phyloP scores from a whole-genome alignment of 805 yeast genomes.

The Naumovozyma castellii region DNA sequence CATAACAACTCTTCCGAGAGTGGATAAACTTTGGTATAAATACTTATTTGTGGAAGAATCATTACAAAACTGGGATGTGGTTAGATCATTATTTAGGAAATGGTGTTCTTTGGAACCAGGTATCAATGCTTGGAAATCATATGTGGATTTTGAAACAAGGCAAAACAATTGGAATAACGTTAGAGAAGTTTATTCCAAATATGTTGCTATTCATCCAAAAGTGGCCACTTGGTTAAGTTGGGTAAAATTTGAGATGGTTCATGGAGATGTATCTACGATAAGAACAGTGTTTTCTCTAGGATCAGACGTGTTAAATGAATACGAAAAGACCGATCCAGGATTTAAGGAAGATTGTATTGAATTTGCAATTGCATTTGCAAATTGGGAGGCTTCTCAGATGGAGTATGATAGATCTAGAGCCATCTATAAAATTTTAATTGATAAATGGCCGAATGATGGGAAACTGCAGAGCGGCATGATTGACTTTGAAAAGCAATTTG shows the following conservation, averaged over 20 bases:
- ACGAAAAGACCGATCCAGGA: constrained; percentile 13
- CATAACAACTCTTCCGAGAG: constrained; percentile 60
- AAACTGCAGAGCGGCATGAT: constrained; percentile 36
- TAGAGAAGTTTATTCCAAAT: constrained; percentile 48
- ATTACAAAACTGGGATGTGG: constrained; percentile 51
- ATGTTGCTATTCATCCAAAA: constrained; percentile 43
- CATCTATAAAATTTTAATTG: constrained; percentile 44
- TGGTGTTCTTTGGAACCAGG: constrained; percentile 80
- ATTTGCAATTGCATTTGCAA: constrained; percentile 42
- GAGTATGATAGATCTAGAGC: constrained; percentile 58
- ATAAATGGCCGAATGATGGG: constrained; percentile 34
- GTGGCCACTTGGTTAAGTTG: constrained; percentile 63
- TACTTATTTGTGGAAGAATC: constrained; percentile 79
- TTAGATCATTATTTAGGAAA: constrained; percentile 56
- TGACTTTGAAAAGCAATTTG: constrained; percentile 57
- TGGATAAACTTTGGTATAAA: constrained; percentile 79
- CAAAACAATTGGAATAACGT: constrained; percentile 50
- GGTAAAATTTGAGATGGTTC: constrained; percentile 58
- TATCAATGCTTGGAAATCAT: constrained; percentile 62
- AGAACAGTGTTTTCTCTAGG: constrained; percentile 62
- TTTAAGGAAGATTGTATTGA: constrained; percentile 31
- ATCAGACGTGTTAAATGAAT: constrained; percentile 40
- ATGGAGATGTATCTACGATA: constrained; percentile 38
- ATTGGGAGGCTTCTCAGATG: constrained; percentile 54
- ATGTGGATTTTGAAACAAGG: constrained; percentile 60